Percentiles rank a stretch among this genome's conserved stretches.
These are phyloP conservation scores for Lophiotrema nucula DNA, from an alignment of 495 filamentous ascomycete genomes.

Conservation along the genomic window DNA sequence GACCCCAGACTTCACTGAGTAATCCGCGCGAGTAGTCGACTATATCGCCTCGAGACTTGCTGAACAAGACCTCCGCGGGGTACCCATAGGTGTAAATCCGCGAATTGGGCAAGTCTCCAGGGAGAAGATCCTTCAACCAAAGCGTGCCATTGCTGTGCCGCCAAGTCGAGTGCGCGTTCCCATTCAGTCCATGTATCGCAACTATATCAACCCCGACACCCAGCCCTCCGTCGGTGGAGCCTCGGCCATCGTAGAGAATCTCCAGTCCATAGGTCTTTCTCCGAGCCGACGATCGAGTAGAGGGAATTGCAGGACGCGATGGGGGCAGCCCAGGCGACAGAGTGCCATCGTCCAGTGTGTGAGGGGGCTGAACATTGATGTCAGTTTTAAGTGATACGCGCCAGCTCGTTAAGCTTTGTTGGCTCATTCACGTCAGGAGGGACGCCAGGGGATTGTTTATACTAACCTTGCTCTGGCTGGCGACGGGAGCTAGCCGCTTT, in stretches of 20 bases:
- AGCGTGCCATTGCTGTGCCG: constrained; percentile 28
- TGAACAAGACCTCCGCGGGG: constrained; percentile 22
- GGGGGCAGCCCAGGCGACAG: too few relatives aligned
- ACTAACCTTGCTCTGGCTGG: too few relatives aligned
- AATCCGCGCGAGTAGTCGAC: constrained; percentile 19
- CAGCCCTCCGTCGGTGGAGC: neutral
- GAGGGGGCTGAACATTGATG: too few relatives aligned
- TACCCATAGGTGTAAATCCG: constrained; percentile 33
- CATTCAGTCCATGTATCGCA: constrained; percentile 33
- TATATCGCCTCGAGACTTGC: constrained; percentile 14
- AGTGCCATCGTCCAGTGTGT: too few relatives aligned
- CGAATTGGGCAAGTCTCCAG: constrained; percentile 12
- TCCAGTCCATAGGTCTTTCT: constrained; percentile 1
- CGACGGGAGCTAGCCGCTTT: too few relatives aligned
- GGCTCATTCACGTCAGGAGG: too few relatives aligned
- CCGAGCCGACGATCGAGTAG: neutral
- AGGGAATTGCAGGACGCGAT: too few relatives aligned
- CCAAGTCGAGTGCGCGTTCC: constrained; percentile 26
- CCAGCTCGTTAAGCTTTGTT: too few relatives aligned
- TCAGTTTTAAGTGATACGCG: too few relatives aligned
- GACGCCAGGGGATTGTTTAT: too few relatives aligned
- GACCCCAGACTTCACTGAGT: neutral
- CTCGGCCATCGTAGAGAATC: constrained; percentile 1
- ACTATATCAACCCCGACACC: constrained; percentile 25
- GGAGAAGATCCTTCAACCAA: constrained; percentile 31